Evolutionary conservation across 2,329 filamentous ascomycete species (phyloP).

Genomic region (Monilinia polystroma): DNA sequence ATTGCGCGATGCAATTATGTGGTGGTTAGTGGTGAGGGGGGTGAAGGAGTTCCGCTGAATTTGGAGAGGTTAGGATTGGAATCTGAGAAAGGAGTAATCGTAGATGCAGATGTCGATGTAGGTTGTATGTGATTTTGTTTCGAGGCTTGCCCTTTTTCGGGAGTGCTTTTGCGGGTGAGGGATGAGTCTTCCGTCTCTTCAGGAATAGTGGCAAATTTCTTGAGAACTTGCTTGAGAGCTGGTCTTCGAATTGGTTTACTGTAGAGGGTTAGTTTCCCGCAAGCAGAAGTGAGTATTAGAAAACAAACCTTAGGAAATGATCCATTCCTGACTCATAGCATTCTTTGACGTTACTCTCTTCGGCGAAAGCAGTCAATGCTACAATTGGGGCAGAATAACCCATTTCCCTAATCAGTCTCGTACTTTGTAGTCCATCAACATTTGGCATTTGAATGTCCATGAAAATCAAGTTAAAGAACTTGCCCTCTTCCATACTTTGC

Average conservation of each 20-base stretch:
- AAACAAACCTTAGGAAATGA: slow-evolving; percentile 62
- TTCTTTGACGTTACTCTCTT: slow-evolving; percentile 84
- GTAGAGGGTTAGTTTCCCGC: slow-evolving; percentile 25
- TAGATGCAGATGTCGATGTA: neutral
- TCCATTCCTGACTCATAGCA: slow-evolving; percentile 90
- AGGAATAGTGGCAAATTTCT: slow-evolving; percentile 77
- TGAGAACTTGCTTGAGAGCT: slow-evolving; percentile 80
- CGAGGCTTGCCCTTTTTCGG: slow-evolving; percentile 12
- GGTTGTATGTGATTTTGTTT: neutral
- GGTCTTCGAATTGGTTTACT: slow-evolving; percentile 75
- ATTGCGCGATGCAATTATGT: neutral
- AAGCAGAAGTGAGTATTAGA: neutral
- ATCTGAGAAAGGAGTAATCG: neutral
- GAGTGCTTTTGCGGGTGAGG: slow-evolving; percentile 42
- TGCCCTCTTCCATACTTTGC: slow-evolving; percentile 70
- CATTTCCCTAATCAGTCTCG: slow-evolving; percentile 78
- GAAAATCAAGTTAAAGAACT: slow-evolving; percentile 82
- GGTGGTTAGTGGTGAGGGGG: slow-evolving; percentile 4
- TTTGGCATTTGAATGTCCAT: slow-evolving; percentile 98
- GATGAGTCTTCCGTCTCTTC: slow-evolving; percentile 54
- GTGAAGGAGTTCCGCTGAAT: slow-evolving; percentile 6
- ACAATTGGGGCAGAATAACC: slow-evolving; percentile 88
- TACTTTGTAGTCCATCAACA: slow-evolving; percentile 84
- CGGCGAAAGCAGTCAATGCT: slow-evolving; percentile 83
- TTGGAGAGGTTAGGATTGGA: neutral